Evolutionary conservation across 768 basidiomycete species (phyloP).

Genomic region (Candolleomyces eurysporus): DNA sequence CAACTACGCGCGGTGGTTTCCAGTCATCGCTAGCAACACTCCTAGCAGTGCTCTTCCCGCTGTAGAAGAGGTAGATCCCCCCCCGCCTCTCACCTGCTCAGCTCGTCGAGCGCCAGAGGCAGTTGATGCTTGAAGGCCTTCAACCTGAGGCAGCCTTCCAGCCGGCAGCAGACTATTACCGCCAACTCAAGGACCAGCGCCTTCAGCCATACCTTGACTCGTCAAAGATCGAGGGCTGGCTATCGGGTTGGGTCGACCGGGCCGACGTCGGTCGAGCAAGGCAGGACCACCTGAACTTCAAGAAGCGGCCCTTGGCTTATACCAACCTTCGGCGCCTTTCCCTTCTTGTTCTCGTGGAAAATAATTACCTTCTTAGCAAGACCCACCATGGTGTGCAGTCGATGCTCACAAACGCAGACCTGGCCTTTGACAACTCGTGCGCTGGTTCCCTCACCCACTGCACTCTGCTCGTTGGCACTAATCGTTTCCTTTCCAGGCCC

Average conservation of each 20-base stretch:
- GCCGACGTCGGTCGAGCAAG: not conserved
- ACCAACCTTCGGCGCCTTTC: not conserved
- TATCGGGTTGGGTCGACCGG: not conserved
- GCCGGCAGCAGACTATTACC: not conserved
- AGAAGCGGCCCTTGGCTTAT: not conserved
- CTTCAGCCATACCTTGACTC: not conserved
- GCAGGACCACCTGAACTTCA: not conserved
- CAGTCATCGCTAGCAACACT: not conserved
- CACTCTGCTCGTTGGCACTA: not conserved
- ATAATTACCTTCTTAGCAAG: not conserved
- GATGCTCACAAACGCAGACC: not conserved
- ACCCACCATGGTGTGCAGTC: not conserved
- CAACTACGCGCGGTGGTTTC: not conserved
- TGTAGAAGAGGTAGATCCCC: too few species aligned
- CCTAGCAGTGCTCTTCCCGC: not conserved
- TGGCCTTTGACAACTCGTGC: not conserved
- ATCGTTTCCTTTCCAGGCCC: not conserved
- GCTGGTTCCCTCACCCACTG: not conserved
- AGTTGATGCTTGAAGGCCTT: not conserved
- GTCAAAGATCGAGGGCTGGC: not conserved
- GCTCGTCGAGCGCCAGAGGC: not conserved
- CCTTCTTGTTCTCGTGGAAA: not conserved
- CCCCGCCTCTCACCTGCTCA: too few species aligned
- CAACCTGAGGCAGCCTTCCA: not conserved
- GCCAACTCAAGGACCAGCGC: not conserved